Evolutionary conservation across 2,329 filamentous ascomycete genomes (phyloP).

Genomic region (Botrytis squamosa): DNA sequence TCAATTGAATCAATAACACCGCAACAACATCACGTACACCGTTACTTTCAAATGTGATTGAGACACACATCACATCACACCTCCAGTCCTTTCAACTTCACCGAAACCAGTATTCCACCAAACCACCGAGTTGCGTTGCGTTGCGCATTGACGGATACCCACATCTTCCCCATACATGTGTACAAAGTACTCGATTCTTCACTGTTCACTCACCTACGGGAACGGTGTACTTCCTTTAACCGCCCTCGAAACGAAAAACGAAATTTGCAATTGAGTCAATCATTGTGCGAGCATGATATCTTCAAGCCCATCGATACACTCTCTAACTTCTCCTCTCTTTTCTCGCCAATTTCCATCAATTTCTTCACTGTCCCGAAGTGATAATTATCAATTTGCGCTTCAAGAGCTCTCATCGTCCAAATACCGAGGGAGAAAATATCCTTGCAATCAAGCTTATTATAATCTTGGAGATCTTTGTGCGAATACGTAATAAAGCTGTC

Average conservation of each 20-base stretch:
- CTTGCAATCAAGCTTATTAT: not conserved
- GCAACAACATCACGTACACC: not conserved
- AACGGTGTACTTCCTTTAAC: not conserved
- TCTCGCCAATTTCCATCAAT: not conserved
- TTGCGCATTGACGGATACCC: constrained; percentile 14
- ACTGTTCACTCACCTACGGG: not conserved
- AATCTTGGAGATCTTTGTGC: not conserved
- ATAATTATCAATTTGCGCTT: not conserved
- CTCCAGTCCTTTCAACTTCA: not conserved
- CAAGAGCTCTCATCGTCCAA: not conserved
- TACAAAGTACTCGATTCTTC: constrained; percentile 3
- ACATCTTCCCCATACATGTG: constrained; percentile 1
- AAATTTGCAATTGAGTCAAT: constrained; percentile 23
- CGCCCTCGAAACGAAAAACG: not conserved
- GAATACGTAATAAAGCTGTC: not conserved
- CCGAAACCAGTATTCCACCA: not conserved
- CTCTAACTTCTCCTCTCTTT: constrained; percentile 15
- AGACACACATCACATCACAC: not conserved
- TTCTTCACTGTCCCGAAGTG: not conserved
- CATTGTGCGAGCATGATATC: constrained; percentile 30
- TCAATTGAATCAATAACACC: not conserved
- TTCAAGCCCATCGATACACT: constrained; percentile 22
- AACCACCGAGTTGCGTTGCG: not conserved
- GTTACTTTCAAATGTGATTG: not conserved
- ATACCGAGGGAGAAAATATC: not conserved